phyloP scores from a whole-genome alignment of 176 grass and related monocot species.

The Triticum urartu region DNA sequence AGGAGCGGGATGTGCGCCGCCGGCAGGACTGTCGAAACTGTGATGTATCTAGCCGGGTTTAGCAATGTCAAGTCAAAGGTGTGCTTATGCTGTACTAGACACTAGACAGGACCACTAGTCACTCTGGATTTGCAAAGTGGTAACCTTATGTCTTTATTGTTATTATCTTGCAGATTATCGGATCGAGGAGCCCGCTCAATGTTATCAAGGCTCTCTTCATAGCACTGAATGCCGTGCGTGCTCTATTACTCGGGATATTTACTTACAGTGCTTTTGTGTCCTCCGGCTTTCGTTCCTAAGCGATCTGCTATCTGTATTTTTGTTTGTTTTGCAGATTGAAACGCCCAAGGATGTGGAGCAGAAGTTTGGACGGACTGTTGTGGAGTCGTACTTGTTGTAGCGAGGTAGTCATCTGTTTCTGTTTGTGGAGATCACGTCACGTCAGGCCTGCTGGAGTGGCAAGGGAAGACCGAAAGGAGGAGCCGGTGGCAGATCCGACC shows the following conservation, averaged over 20 bases:
- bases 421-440: neutral
- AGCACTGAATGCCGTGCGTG: conserved; percentile 82
- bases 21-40: conserved; percentile 73
- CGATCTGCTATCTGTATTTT: neutral
- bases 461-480: neutral
- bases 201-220: conserved; percentile 93
- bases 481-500: neutral
- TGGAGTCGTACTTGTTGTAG: conserved; percentile 80
- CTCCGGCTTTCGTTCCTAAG: neutral
- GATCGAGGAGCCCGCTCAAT: conserved; percentile 95
- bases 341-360: conserved; percentile 87
- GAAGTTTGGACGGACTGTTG: conserved; percentile 97
- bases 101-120: neutral
- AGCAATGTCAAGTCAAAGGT: conserved; percentile 91
- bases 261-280: neutral
- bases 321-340: conserved; percentile 64
- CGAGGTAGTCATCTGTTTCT: neutral
- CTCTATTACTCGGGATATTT: conserved; percentile 5
- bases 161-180: conserved; percentile 62
- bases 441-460: neutral
- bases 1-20: conserved; percentile 73
- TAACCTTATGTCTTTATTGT: neutral
- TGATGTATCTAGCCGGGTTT: conserved; percentile 83
- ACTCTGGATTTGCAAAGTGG: neutral
- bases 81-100: neutral